Evolutionary conservation across 108 stramenopile species (phyloP).

Genomic region (Poteriospumella lacustris): DNA sequence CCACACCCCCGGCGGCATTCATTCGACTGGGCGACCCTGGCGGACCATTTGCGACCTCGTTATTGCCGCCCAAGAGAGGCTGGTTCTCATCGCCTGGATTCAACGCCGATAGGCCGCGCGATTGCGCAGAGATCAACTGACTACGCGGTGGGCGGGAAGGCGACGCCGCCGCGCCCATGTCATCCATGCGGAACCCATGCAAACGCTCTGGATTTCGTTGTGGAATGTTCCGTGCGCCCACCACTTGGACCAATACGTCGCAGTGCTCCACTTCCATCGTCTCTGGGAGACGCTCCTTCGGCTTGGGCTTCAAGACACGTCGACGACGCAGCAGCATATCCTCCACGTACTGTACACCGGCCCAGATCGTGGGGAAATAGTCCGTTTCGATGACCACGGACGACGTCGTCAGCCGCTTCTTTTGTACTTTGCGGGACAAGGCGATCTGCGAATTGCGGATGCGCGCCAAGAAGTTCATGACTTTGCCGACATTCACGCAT

Average conservation of each 20-base stretch:
- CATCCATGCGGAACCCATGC: no score
- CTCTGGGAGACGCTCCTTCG: not conserved
- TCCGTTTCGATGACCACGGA: slow-evolving; percentile 30
- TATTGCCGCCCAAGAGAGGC: not conserved
- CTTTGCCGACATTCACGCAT: not conserved
- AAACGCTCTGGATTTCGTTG: no score
- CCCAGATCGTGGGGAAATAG: slow-evolving; percentile 4
- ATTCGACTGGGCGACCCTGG: no score
- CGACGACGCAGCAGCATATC: not conserved
- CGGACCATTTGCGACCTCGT: not conserved
- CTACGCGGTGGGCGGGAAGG: slow-evolving; percentile 3
- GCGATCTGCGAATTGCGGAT: not conserved
- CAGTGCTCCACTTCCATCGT: slow-evolving; percentile 25
- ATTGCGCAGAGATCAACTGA: not conserved
- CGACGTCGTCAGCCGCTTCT: not conserved
- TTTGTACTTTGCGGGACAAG: not conserved
- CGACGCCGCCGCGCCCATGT: not conserved
- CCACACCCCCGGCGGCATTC: not conserved
- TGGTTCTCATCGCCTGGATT: not conserved
- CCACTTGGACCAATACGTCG: slow-evolving; percentile 34
- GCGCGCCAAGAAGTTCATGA: slow-evolving; percentile 30
- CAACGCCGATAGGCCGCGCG: not conserved
- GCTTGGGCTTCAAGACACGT: slow-evolving; percentile 21
- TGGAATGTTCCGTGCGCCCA: slow-evolving; percentile 33
- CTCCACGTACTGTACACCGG: slow-evolving; percentile 13